Conservation (phyloP, 2,329 filamentous ascomycete genomes). For the Incumbomyces lentus region DNA sequence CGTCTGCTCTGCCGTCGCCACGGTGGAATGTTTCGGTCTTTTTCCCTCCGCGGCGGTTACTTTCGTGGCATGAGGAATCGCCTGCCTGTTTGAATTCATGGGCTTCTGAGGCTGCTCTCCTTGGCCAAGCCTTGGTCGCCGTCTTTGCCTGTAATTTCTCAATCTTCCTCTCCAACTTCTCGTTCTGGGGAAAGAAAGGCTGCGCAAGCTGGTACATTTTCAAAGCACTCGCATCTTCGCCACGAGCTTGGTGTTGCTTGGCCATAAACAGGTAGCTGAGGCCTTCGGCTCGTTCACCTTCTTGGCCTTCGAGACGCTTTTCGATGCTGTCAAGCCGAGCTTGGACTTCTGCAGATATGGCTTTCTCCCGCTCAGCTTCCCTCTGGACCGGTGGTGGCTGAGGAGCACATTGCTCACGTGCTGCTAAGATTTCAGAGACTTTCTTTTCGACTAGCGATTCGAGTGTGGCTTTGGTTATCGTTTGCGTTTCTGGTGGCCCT, state of each 20-base stretch:
- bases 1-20: conserved; percentile 1
- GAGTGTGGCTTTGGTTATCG: conserved; percentile 55
- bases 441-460: conserved; percentile 89
- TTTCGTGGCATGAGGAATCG: not conserved
- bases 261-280: conserved; percentile 81
- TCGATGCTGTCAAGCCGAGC: conserved; percentile 74
- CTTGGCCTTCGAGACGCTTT: conserved; percentile 66
- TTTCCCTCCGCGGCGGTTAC: conserved; percentile 7
- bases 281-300: conserved; percentile 70
- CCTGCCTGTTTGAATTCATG: not conserved
- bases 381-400: conserved; percentile 32
- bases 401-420: conserved; percentile 17
- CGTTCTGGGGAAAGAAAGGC: conserved; percentile 76
- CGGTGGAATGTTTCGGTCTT: not conserved
- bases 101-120: conserved; percentile 24
- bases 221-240: conserved; percentile 67
- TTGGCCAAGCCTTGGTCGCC: conserved; percentile 23
- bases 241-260: conserved; percentile 75
- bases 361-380: conserved; percentile 1
- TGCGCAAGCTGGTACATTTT: conserved; percentile 78
- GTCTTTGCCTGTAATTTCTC: conserved; percentile 42
- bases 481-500: conserved; percentile 17
- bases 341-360: conserved; percentile 68
- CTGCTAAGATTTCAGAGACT: conserved; percentile 74
- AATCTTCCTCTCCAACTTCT: conserved; percentile 57